These are phyloP conservation scores for Parastagonospora nodorum DNA, from an alignment of 2,329 filamentous ascomycete genomes.

Conservation along the genomic window DNA sequence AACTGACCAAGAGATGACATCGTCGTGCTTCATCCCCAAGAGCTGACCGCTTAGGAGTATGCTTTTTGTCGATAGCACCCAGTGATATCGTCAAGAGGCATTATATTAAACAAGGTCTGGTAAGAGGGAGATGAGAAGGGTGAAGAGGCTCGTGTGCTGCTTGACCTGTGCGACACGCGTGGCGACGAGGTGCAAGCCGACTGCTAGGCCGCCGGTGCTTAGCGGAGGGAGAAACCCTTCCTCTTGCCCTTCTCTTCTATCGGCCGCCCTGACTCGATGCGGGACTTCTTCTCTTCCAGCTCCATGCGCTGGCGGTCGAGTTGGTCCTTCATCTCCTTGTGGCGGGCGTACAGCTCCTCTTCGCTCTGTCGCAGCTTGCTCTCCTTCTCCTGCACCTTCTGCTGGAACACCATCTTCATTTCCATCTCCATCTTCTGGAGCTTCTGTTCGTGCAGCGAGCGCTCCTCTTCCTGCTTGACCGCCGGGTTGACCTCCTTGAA, in stretches of 20 bases:
- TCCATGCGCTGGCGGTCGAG: conserved; percentile 92
- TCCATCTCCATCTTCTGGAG: conserved; percentile 99
- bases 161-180: conserved; percentile 26
- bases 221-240: conserved; percentile 99
- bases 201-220: conserved; percentile 44
- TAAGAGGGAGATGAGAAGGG: conserved; percentile 45
- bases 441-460: conserved; percentile 97
- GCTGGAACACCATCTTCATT: conserved; percentile 99
- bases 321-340: conserved; percentile 99
- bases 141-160: conserved; percentile 38
- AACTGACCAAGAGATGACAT: conserved; percentile 44
- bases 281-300: conserved; percentile 96
- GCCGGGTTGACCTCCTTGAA: conserved; percentile 99
- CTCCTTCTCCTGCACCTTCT: conserved; percentile 99
- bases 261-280: conserved; percentile 92
- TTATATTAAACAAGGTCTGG: conserved; percentile 49
- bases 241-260: conserved; percentile 98
- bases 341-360: conserved; percentile 95
- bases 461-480: conserved; percentile 99
- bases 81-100: conserved; percentile 47
- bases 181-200: conserved; percentile 10
- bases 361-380: conserved; percentile 99
- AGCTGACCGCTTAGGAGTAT: conserved; percentile 43
- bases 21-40: conserved; percentile 35
- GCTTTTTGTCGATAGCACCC: conserved; percentile 46